Conservation (phyloP, 805 yeast genomes). For the Zygosaccharomyces bailii region DNA sequence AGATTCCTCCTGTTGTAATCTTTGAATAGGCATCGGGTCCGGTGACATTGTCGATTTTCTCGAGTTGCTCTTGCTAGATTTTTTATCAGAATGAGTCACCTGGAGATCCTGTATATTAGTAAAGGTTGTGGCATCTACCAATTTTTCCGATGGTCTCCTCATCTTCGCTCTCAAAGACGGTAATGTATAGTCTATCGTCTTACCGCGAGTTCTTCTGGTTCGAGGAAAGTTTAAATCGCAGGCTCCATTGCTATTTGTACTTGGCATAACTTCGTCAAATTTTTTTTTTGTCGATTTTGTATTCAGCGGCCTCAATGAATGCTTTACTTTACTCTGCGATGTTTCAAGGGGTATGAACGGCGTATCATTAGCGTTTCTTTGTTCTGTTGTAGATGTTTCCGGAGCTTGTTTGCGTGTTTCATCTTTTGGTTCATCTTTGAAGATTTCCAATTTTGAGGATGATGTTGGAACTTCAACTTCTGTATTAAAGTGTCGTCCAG, state of each 20-base stretch:
- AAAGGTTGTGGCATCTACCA: conserved; percentile 57
- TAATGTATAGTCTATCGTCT: conserved; percentile 59
- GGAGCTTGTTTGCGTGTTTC: not conserved
- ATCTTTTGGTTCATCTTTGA: conserved; percentile 22
- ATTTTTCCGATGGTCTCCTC: conserved; percentile 59
- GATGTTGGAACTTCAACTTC: conserved; percentile 17
- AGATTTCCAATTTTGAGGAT: conserved; percentile 27
- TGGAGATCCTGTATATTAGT: conserved; percentile 35
- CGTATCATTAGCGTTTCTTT: conserved; percentile 11
- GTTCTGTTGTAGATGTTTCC: not conserved
- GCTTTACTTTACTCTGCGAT: conserved; percentile 28
- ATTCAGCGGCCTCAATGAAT: conserved; percentile 33
- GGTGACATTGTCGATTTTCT: conserved; percentile 8
- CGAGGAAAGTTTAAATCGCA: conserved; percentile 24
- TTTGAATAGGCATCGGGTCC: conserved; percentile 4
- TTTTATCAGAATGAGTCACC: conserved; percentile 21
- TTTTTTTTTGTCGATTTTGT: conserved; percentile 27
- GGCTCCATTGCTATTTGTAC: conserved; percentile 21
- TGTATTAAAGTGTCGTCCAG: conserved; percentile 1
- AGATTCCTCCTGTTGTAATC: not conserved
- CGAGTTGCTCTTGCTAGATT: conserved; percentile 3
- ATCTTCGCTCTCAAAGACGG: conserved; percentile 66
- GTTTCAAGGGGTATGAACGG: conserved; percentile 21
- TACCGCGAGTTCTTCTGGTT: conserved; percentile 51
- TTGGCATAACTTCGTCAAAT: conserved; percentile 42